Evolutionary conservation across 306 rosid genomes (phyloP).

Genomic region (Carpinus viminea): DNA sequence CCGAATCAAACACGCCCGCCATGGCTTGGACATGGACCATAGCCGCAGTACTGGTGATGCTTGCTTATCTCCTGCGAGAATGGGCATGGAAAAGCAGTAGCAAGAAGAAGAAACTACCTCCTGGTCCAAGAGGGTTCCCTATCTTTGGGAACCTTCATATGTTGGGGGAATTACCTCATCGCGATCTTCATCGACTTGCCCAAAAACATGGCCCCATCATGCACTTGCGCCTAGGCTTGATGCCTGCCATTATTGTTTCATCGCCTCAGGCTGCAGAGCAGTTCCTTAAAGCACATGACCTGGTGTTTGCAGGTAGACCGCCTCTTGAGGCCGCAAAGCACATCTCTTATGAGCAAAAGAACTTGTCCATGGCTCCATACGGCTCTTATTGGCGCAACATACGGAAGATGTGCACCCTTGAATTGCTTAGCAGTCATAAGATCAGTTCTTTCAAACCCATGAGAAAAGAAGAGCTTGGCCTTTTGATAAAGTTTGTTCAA

Average conservation of each 20-base stretch:
- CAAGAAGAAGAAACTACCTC: constrained; percentile 47
- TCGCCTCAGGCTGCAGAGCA: constrained; percentile 68
- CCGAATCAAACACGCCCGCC: background rate
- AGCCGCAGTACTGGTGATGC: constrained; percentile 11
- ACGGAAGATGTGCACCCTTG: constrained; percentile 67
- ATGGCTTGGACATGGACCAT: constrained; percentile 34
- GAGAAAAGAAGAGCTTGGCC: constrained; percentile 58
- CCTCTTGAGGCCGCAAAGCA: constrained; percentile 34
- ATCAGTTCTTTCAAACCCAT: constrained; percentile 43
- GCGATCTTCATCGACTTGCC: constrained; percentile 45
- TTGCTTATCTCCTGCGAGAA: background rate
- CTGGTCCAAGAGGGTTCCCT: constrained; percentile 74
- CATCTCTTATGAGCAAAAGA: constrained; percentile 48
- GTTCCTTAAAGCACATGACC: constrained; percentile 65
- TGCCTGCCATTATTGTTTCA: constrained; percentile 55
- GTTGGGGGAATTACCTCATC: constrained; percentile 55
- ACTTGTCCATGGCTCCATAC: constrained; percentile 38
- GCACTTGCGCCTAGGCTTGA: constrained; percentile 51
- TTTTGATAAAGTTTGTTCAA: constrained; percentile 33
- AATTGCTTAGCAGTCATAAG: constrained; percentile 51
- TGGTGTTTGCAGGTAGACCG: constrained; percentile 61
- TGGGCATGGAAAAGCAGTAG: constrained; percentile 30
- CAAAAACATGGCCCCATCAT: constrained; percentile 62
- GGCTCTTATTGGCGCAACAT: constrained; percentile 72
- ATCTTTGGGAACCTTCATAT: constrained; percentile 55